A percentile compares a stretch with the other conserved stretches of the same genome.
These are phyloP conservation scores for Hypomontagnella monticulosa DNA, from an alignment of 495 filamentous ascomycete species.

Conservation along the genomic window DNA sequence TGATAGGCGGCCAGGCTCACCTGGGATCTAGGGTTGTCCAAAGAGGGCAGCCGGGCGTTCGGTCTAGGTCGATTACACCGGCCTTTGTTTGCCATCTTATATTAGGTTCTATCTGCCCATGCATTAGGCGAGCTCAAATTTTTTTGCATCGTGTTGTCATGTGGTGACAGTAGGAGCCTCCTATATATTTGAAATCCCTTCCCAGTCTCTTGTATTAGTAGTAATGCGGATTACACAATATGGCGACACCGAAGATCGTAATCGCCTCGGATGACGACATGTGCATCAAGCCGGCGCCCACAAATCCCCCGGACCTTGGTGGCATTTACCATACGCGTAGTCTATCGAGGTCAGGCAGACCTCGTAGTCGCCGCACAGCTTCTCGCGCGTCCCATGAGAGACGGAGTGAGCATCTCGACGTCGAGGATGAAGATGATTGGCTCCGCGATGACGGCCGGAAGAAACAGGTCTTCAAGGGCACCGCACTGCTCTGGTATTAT, in stretches of 20 bases:
- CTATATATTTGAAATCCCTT: constrained; percentile 9
- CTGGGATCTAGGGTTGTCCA: constrained; percentile 27
- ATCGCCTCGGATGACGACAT: constrained; percentile 41
- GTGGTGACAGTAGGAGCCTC: constrained; percentile 2
- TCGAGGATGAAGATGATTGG: constrained; percentile 55
- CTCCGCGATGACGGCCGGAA: constrained; percentile 44
- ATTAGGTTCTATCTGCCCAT: constrained; percentile 16
- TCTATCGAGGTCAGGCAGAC: constrained; percentile 35
- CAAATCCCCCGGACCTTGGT: constrained; percentile 34
- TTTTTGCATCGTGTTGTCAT: not conserved
- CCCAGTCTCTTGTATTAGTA: constrained; percentile 9
- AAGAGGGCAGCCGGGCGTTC: constrained; percentile 2
- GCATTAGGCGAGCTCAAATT: not conserved
- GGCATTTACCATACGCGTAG: constrained; percentile 54
- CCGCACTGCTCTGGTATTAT: constrained; percentile 53
- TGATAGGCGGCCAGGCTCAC: constrained; percentile 14
- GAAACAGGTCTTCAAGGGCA: constrained; percentile 58
- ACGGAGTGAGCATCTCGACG: constrained; percentile 39
- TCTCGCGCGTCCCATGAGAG: constrained; percentile 40
- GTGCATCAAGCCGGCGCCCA: constrained; percentile 22
- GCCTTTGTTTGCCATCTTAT: constrained; percentile 12
- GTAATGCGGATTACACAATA: constrained; percentile 11
- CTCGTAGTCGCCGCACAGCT: constrained; percentile 40
- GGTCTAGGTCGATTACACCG: constrained; percentile 18
- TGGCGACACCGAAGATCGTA: constrained; percentile 32